Percentiles rank a stretch among this genome's conserved stretches.
Evolutionary conservation across 2,329 filamentous ascomycete species (phyloP).

Genomic region (Cercospora nicotianae): DNA sequence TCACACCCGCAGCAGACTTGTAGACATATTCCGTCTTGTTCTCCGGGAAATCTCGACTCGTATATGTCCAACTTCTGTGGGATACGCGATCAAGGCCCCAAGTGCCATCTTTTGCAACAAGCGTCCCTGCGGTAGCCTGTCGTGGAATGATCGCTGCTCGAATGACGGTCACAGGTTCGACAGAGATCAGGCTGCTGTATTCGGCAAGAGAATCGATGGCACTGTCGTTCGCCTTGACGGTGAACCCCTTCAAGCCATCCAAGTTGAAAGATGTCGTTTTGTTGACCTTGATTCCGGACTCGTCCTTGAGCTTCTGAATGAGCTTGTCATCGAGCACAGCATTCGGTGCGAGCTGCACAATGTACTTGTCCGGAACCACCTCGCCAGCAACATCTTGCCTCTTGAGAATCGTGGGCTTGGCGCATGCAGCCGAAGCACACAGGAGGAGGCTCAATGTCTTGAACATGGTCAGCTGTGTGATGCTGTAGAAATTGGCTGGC

Average conservation of each 20-base stretch:
- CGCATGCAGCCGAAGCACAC: slow-evolving; percentile 1
- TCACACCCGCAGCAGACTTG: slow-evolving; percentile 20
- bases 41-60: slow-evolving; percentile 18
- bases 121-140: not conserved
- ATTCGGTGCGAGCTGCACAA: slow-evolving; percentile 23
- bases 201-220: slow-evolving; percentile 1
- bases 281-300: slow-evolving; percentile 10
- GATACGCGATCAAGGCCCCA: slow-evolving; percentile 25
- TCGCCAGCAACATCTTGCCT: slow-evolving; percentile 12
- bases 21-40: slow-evolving; percentile 25
- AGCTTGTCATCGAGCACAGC: slow-evolving; percentile 14
- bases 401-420: not conserved
- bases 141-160: not conserved
- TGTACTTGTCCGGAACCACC: slow-evolving; percentile 26
- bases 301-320: not conserved
- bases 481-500: not conserved
- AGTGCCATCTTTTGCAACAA: slow-evolving; percentile 18
- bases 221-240: slow-evolving; percentile 6
- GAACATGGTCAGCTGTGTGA: slow-evolving; percentile 1
- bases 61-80: slow-evolving; percentile 5
- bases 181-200: slow-evolving; percentile 2
- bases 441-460: not conserved
- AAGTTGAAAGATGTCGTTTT: slow-evolving; percentile 5
- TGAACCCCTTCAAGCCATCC: slow-evolving; percentile 10
- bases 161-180: slow-evolving; percentile 4